Evolutionary conservation across 2,329 filamentous ascomycete species (phyloP).

Genomic region (Clarireedia homoeocarpa): DNA sequence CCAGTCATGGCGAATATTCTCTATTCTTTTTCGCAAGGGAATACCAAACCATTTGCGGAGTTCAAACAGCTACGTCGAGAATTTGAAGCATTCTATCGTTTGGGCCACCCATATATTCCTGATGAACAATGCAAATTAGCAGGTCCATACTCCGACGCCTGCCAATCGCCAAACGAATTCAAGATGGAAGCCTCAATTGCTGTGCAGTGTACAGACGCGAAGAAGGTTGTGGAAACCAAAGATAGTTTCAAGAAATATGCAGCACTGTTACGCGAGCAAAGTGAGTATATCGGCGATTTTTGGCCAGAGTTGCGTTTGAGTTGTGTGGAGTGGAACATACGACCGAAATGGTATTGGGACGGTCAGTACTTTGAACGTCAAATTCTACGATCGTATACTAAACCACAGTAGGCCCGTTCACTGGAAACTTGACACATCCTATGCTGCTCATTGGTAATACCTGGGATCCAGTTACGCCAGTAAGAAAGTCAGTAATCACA

Average conservation of each 20-base stretch:
- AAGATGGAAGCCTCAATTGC: background rate
- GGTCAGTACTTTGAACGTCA: background rate
- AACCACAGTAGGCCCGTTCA: background rate
- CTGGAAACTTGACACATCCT: background rate
- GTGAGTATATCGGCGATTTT: background rate
- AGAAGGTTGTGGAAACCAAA: background rate
- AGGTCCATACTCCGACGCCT: background rate
- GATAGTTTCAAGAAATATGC: background rate
- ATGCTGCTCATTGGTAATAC: background rate
- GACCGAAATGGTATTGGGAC: background rate
- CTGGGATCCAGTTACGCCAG: background rate
- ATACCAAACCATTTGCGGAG: background rate
- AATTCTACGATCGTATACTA: background rate
- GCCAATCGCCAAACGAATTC: background rate
- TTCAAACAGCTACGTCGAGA: background rate
- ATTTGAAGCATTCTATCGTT: background rate
- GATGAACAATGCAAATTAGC: background rate
- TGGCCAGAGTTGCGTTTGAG: background rate
- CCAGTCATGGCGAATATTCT: background rate
- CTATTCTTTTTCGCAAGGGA: background rate
- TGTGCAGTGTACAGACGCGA: background rate
- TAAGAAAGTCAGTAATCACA: background rate
- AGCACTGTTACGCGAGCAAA: background rate
- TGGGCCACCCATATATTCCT: background rate
- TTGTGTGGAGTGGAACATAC: background rate